Conservation (phyloP, 1,284 basidiomycete species). For the Cutaneotrichosporon cavernicola region DNA sequence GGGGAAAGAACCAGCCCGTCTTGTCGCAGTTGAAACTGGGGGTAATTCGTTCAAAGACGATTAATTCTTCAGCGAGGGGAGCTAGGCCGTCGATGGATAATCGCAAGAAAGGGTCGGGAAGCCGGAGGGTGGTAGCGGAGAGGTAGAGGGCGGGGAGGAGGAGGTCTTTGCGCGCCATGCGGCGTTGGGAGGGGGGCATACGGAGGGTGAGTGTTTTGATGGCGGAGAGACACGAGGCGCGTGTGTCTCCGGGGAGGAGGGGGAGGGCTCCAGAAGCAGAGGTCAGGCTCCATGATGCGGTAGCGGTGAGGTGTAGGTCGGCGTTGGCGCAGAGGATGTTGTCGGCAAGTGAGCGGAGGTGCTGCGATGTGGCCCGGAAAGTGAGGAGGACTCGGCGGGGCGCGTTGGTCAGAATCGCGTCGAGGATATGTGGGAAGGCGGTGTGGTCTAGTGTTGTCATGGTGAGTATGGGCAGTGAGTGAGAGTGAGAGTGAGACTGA, state of each 20-base stretch:
- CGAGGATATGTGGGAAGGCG: slow-evolving; percentile 13
- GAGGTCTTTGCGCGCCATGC: slow-evolving; percentile 7
- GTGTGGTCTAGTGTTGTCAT: slow-evolving; percentile 8
- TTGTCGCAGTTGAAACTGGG: slow-evolving; percentile 9
- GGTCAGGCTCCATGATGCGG: not conserved
- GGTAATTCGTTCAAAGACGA: not conserved
- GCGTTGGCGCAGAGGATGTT: not conserved
- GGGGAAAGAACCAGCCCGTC: slow-evolving; percentile 11
- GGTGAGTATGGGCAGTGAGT: not conserved
- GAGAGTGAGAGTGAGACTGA: too few species aligned
- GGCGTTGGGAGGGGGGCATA: not conserved
- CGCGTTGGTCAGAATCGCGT: not conserved
- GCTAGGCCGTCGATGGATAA: slow-evolving; percentile 1
- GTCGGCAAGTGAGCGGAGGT: not conserved
- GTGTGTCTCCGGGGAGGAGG: not conserved
- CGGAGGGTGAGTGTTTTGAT: not conserved
- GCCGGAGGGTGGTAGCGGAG: not conserved
- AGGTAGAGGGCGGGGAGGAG: slow-evolving; percentile 1
- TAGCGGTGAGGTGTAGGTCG: slow-evolving; percentile 2
- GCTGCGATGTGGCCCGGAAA: not conserved
- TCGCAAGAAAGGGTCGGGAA: not conserved
- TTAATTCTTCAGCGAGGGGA: not conserved
- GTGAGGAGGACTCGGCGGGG: not conserved
- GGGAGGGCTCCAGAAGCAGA: not conserved
- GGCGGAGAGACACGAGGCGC: not conserved